Evolutionary conservation across 164 flowering plant species (phyloP).

Genomic region (Macadamia tetraphylla): DNA sequence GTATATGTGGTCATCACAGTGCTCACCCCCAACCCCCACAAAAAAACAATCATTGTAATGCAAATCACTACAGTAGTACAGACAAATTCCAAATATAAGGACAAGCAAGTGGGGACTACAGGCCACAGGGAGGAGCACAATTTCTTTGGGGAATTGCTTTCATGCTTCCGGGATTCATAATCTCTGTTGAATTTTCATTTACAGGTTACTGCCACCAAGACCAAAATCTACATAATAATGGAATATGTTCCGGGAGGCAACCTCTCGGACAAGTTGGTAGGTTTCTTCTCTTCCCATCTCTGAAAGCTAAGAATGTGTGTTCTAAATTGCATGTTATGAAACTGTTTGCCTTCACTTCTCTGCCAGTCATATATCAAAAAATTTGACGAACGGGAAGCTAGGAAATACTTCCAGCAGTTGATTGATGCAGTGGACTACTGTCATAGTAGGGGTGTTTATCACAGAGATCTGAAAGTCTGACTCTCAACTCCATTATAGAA

Average conservation of each 20-base stretch:
- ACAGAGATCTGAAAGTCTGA: slow-evolving; percentile 82
- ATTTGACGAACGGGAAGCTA: slow-evolving; percentile 59
- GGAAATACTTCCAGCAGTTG: slow-evolving; percentile 78
- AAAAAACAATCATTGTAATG: no score
- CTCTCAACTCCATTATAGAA: neutral
- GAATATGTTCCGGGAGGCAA: slow-evolving; percentile 69
- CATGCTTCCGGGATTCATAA: neutral
- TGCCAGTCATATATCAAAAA: slow-evolving; percentile 42
- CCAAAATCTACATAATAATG: slow-evolving; percentile 66
- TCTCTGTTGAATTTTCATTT: neutral
- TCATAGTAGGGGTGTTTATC: slow-evolving; percentile 80
- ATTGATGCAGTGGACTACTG: slow-evolving; percentile 83
- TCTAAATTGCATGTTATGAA: neutral
- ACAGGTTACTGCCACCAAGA: slow-evolving; percentile 70
- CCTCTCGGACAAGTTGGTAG: slow-evolving; percentile 63
- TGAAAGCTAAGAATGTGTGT: neutral
- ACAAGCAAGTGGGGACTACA: no score
- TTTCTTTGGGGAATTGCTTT: neutral
- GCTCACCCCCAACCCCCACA: no score
- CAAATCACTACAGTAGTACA: no score
- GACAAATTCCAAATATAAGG: no score
- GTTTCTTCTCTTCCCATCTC: slow-evolving; percentile 5
- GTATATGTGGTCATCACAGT: no score
- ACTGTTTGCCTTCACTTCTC: neutral
- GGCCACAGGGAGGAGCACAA: no score